A percentile compares a stretch with the other conserved stretches of the same genome.
Evolutionary conservation across 2,329 filamentous ascomycete species (phyloP).

Genomic region (Colletotrichum aenigma): DNA sequence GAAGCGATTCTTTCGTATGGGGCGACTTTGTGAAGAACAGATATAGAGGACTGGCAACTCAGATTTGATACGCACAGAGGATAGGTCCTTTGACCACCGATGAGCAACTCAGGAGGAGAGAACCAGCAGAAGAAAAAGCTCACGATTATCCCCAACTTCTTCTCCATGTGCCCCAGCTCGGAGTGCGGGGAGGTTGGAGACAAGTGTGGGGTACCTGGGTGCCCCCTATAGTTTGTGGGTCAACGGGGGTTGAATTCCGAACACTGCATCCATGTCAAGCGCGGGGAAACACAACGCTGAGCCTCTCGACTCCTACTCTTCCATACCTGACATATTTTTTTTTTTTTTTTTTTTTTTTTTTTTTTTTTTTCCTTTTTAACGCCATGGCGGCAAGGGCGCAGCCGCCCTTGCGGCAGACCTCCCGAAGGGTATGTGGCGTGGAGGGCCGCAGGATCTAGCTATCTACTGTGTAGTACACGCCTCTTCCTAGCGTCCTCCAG

Average conservation of each 20-base stretch:
- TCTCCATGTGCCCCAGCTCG: not conserved
- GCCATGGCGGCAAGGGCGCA: too few species aligned
- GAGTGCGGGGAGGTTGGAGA: not conserved
- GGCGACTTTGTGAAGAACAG: not conserved
- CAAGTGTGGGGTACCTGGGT: not conserved
- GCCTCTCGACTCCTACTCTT: not conserved
- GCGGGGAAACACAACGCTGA: not conserved
- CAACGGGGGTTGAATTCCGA: not conserved
- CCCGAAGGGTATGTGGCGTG: too few species aligned
- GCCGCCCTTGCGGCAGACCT: too few species aligned
- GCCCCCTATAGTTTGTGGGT: not conserved
- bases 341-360: too few species aligned
- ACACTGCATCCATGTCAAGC: not conserved
- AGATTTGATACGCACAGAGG: not conserved
- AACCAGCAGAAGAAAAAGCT: not conserved
- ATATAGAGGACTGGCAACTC: not conserved
- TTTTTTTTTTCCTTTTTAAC: too few species aligned
- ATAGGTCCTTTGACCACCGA: not conserved
- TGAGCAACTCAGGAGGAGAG: not conserved
- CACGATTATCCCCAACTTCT: not conserved
- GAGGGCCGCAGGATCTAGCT: too few species aligned
- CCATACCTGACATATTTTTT: too few species aligned
- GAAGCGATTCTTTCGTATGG: not conserved
- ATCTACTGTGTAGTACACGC: too few species aligned
- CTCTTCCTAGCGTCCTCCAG: too few species aligned